Conservation (phyloP, 352 stramenopile genomes). For the Pythium coloratum region DNA sequence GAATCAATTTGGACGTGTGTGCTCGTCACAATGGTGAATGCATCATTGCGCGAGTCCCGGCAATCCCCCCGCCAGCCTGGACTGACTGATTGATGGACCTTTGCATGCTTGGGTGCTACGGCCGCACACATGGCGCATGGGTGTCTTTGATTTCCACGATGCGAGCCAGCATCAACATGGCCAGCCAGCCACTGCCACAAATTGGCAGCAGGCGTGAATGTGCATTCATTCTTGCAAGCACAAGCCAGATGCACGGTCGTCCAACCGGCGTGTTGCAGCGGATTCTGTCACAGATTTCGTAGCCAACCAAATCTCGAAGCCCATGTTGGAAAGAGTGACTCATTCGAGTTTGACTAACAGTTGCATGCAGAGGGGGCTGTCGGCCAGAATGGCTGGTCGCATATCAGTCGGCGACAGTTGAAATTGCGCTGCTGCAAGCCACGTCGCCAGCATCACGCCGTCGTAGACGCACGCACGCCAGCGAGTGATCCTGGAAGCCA, state of each 20-base stretch:
- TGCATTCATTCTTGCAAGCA: neutral
- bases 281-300: slow-evolving; percentile 1
- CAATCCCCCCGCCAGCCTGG: neutral
- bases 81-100: neutral
- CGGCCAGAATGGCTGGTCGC: slow-evolving; percentile 17
- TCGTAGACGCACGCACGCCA: neutral
- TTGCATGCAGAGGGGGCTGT: neutral
- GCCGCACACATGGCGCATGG: neutral
- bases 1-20: neutral
- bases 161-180: neutral
- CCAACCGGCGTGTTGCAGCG: neutral
- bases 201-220: too few relatives aligned
- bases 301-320: neutral
- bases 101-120: neutral
- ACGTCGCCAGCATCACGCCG: slow-evolving; percentile 14
- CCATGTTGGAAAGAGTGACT: neutral
- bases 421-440: neutral
- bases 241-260: neutral
- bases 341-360: neutral
- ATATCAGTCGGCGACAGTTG: slow-evolving; percentile 12
- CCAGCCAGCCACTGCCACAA: neutral
- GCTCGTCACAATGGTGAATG: neutral
- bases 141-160: neutral
- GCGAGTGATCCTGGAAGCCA: neutral
- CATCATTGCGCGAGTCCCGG: neutral